Evolutionary conservation across 2,329 filamentous ascomycete species (phyloP).

Genomic region (Ascochyta clinopodiicola): DNA sequence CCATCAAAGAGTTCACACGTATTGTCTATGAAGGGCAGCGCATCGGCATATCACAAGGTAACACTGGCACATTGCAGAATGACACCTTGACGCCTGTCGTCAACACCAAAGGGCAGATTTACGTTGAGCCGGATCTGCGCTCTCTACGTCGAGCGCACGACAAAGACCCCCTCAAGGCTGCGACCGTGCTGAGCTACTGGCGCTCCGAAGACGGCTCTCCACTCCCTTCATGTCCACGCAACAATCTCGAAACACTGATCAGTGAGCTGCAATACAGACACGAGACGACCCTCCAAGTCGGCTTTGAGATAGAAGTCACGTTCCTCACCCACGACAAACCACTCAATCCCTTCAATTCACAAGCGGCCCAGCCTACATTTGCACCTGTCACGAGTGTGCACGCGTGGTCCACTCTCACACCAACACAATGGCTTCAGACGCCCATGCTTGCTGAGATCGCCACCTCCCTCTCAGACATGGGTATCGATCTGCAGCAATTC

Average conservation of each 20-base stretch:
- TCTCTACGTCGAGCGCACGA: constrained; percentile 64
- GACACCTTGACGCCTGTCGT: constrained; percentile 64
- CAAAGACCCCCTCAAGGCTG: constrained; percentile 57
- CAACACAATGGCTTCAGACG: constrained; percentile 66
- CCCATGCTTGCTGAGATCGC: constrained; percentile 71
- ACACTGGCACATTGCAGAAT: constrained; percentile 71
- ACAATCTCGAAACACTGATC: constrained; percentile 55
- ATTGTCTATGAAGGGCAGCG: constrained; percentile 44
- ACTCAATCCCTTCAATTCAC: constrained; percentile 19
- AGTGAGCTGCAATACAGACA: constrained; percentile 58
- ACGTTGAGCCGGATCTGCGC: constrained; percentile 69
- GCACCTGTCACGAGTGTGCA: constrained; percentile 67
- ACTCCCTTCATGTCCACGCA: constrained; percentile 66
- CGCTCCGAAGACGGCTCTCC: constrained; percentile 60
- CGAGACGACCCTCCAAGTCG: constrained; percentile 68
- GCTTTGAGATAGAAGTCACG: constrained; percentile 83
- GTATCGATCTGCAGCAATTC: constrained; percentile 73
- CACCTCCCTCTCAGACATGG: constrained; percentile 63
- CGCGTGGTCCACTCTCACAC: constrained; percentile 72
- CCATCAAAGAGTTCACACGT: constrained; percentile 57
- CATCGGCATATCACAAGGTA: constrained; percentile 69
- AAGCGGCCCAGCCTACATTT: constrained; percentile 30
- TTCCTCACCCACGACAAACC: constrained; percentile 63
- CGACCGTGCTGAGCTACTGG: constrained; percentile 73
- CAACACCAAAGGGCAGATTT: constrained; percentile 68